Evolutionary conservation across 1,284 basidiomycete species (phyloP), one percentile per base, ranked within the genome.

Genomic region (Ganoderma boninense): DNA sequence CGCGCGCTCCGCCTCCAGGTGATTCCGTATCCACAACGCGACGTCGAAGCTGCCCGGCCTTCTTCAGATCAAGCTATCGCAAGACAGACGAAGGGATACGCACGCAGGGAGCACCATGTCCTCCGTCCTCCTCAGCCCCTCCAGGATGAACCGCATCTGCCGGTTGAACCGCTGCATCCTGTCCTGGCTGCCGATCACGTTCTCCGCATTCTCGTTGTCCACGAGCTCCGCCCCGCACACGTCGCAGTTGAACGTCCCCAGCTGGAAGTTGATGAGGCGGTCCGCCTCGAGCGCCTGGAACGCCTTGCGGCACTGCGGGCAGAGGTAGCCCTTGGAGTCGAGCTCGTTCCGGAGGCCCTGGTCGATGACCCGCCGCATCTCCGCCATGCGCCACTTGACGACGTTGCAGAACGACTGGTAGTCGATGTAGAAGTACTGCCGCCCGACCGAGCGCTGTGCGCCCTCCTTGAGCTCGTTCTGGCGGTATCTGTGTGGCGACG

Each of bases 341-440:
- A 98, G 90, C 84, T 97, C 95, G 95, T 97, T 95, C 75, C 94
- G 92, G 72, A 97, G 84, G 68, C 92, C 91, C 56, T 93, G 91
- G 79, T 99, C 97, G 74, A 99, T 97, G 68, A 90, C 90, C 71
- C 92, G 89, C 73, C 94, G 90, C 92, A 99, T 98, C 79, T 95
- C 94, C n/a, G 96, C 95, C 70, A 99, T 91, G 46, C 97, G 88
- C 95, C 97, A 99, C 82, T 99, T 98, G 79, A 97, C 95, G 62
- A 99, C 96, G 80, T 99, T 97, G 82, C 96, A 96, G 79, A 98
- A 97, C 78, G 93, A 90, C 76, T 96, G 92, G 81, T 97, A 97
- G 84, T 99, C 94, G 79, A 99, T 94, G 83, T 95, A 99, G 85
- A 96, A 99, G 85, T 99, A 99, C 77, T 94, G 92, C 77, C 90